Evolutionary conservation across 805 yeast genomes (phyloP), one percentile per base, ranked within the genome.

Genomic region (Kuraishia borneana): DNA sequence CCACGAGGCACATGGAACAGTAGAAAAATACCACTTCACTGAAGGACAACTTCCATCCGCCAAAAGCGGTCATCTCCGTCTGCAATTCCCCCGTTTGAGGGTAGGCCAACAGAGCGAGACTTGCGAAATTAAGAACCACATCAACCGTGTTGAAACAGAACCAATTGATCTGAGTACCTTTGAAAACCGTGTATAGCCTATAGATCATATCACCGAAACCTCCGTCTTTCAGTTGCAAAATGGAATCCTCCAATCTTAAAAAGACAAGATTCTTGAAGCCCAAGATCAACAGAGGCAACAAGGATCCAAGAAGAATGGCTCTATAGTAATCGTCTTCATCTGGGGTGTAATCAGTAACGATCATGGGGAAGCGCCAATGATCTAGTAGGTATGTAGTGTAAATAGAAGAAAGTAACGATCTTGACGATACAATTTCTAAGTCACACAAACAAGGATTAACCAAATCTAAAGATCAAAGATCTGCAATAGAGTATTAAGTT

Each of bases 61-160:
- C 28, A 8, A 22, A 8, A 3, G 6, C 19, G n/a, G n/a, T 18
- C 18, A 12, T 16, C 6, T 18, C 17, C 7, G 26, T 9, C 6
- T 7, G 7, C 4, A 17, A 3, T 13, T 14, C 14, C 18, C 22
- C 33, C 21, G 9, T 21, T 18, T 31, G 33, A 7, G 33, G 33
- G 20, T 31, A 31, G 10, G 33, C 33, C 13, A 31, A 21, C 26
- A 31, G 33, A 13, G 20, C 28, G 28, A 31, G 26, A 20, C 21
- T 16, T 14, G 20, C 18, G n/a, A 31, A 21, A 26, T 22, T 21
- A 14, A 31, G 28, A 4, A 12, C n/a, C 13, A 23, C n/a, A 6
- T 17, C 9, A 26, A 22, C 14, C 16, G 22, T 7, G 17, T 22
- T 9, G 33, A 16, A 31, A n/a, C 12, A 5, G 8, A 13, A 16